phyloP scores from a whole-genome alignment of 257 asterid genomes.

The Ilex asprella region DNA sequence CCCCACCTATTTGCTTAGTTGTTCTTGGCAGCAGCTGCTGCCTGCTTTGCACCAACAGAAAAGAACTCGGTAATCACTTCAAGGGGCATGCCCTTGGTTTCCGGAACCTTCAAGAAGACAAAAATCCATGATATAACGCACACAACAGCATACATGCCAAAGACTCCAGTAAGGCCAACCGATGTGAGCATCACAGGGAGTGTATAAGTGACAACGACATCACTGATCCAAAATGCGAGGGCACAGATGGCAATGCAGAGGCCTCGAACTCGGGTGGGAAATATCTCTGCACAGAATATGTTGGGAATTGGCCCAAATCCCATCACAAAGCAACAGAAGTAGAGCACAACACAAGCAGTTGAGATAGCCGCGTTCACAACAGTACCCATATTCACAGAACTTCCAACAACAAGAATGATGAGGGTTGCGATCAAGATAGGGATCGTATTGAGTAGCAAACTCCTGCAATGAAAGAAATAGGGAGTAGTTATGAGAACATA shows the following conservation, averaged over 20 bases:
- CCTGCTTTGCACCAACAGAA: constrained; percentile 52
- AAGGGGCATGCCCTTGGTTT: constrained; percentile 80
- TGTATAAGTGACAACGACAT: constrained; percentile 42
- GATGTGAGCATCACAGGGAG: constrained; percentile 44
- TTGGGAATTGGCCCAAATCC: constrained; percentile 72
- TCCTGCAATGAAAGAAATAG: constrained; percentile 29
- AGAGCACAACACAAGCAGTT: constrained; percentile 42
- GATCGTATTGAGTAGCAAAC: constrained; percentile 47
- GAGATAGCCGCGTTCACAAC: constrained; percentile 42
- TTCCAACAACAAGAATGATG: constrained; percentile 36
- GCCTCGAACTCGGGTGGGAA: constrained; percentile 58
- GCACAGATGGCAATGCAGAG: constrained; percentile 59
- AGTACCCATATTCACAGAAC: constrained; percentile 24
- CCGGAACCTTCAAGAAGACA: constrained; percentile 60
- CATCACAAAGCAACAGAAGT: constrained; percentile 50
- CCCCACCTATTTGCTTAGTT: neutral
- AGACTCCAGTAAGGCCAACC: constrained; percentile 57
- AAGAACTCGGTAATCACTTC: constrained; percentile 67
- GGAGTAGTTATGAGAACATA: neutral
- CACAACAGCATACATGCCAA: constrained; percentile 43
- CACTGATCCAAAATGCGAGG: constrained; percentile 43
- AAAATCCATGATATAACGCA: constrained; percentile 48
- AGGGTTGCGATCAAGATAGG: constrained; percentile 47
- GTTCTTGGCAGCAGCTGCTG: constrained; percentile 14
- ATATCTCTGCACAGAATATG: constrained; percentile 64